Conservation (phyloP, 306 rosid species). For the Cucurbita moschata region DNA sequence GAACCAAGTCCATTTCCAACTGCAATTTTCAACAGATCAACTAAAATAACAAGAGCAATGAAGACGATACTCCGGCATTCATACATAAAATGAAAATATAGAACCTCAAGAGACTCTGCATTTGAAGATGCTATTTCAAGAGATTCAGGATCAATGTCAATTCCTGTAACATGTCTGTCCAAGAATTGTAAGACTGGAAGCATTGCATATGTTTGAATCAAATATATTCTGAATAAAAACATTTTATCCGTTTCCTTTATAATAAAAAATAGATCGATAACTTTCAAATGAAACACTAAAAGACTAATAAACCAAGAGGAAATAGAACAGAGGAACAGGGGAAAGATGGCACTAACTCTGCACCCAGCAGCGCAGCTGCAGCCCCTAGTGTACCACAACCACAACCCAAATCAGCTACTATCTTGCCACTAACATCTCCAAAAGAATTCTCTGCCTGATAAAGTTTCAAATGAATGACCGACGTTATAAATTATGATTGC, state of each 20-base stretch:
- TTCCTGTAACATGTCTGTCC: constrained; percentile 72
- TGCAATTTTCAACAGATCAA: constrained; percentile 32
- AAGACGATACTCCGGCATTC: not conserved
- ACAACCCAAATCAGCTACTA: constrained; percentile 94
- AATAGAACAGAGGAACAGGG: not conserved
- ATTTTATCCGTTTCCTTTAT: not conserved
- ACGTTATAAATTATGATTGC: not conserved
- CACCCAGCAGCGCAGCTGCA: constrained; percentile 74
- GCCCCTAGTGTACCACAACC: constrained; percentile 85
- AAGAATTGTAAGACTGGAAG: constrained; percentile 11
- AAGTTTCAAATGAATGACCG: not conserved
- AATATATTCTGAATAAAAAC: not conserved
- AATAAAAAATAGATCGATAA: not conserved
- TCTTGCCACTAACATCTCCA: constrained; percentile 65
- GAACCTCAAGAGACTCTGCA: constrained; percentile 86
- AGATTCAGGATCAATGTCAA: constrained; percentile 84
- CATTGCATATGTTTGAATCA: not conserved
- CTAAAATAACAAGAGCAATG: not conserved
- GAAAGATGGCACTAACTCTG: constrained; percentile 56
- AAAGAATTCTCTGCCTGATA: constrained; percentile 88
- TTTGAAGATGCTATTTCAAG: constrained; percentile 65
- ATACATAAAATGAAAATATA: not conserved
- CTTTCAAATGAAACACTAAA: not conserved
- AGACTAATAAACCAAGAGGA: not conserved
- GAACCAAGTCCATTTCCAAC: constrained; percentile 74